These are phyloP conservation scores for Helenozyma rhizophorensis DNA, from an alignment of 805 yeast species.

Conservation along the genomic window DNA sequence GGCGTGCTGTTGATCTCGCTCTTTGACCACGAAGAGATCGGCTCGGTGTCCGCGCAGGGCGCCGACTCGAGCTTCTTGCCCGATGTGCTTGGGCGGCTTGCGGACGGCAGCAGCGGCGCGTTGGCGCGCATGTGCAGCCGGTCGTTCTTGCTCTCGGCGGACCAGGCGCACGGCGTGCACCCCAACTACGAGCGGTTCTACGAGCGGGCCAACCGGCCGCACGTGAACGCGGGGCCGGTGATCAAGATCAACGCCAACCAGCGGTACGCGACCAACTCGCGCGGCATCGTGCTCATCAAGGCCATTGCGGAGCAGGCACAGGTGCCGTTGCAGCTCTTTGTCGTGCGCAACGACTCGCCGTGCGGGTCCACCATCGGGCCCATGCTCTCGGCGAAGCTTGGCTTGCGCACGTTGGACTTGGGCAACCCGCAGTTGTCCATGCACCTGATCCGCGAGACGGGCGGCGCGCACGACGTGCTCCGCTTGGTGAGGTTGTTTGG, in stretches of 20 bases:
- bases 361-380: slow-evolving; percentile 98
- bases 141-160: slow-evolving; percentile 87
- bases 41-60: slow-evolving; percentile 92
- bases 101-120: slow-evolving; percentile 32
- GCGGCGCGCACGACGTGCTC: slow-evolving; percentile 72
- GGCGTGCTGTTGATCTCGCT: slow-evolving; percentile 74
- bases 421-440: slow-evolving; percentile 91
- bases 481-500: slow-evolving; percentile 58
- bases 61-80: slow-evolving; percentile 92
- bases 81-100: slow-evolving; percentile 66
- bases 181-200: slow-evolving; percentile 81
- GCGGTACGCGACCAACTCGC: slow-evolving; percentile 89
- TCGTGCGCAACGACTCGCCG: slow-evolving; percentile 88
- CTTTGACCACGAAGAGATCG: slow-evolving; percentile 96
- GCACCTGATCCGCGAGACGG: slow-evolving; percentile 93
- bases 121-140: slow-evolving; percentile 45
- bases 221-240: slow-evolving; percentile 85
- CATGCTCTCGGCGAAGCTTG: slow-evolving; percentile 79
- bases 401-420: slow-evolving; percentile 80
- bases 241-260: slow-evolving; percentile 93
- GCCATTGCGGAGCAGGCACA: slow-evolving; percentile 60
- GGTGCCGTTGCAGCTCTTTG: slow-evolving; percentile 88
- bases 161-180: slow-evolving; percentile 96
- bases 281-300: slow-evolving; percentile 77
- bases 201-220: slow-evolving; percentile 76